Conservation (phyloP, 352 stramenopile genomes). For the Globisporangium cederbergense region DNA sequence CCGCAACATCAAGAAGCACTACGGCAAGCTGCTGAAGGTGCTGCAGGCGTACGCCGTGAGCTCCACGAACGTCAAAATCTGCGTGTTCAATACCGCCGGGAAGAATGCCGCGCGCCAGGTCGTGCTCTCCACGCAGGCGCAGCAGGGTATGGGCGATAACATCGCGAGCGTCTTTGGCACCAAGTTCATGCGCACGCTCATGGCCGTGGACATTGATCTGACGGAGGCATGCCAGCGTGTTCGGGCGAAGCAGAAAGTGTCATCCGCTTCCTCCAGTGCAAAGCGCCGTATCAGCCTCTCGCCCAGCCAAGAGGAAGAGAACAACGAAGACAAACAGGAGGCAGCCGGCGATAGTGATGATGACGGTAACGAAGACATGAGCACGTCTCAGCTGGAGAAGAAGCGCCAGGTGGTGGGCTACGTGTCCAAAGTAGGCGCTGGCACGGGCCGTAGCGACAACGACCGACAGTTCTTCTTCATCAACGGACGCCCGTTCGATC, state of each 20-base stretch:
- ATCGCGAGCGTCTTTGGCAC: conserved; percentile 89
- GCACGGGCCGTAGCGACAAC: conserved; percentile 76
- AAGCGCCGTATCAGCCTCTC: neutral
- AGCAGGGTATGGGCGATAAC: conserved; percentile 74
- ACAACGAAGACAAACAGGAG: conserved; percentile 20
- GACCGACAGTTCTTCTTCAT: conserved; percentile 96
- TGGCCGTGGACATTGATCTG: conserved; percentile 73
- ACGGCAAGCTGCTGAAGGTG: conserved; percentile 88
- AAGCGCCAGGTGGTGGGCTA: conserved; percentile 53
- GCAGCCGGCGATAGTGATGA: conserved; percentile 16
- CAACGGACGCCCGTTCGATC: conserved; percentile 94
- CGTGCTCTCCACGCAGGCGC: conserved; percentile 66
- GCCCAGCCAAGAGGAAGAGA: conserved; percentile 17
- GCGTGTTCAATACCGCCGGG: conserved; percentile 46
- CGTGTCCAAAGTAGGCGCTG: conserved; percentile 64
- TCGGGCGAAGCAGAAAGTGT: neutral
- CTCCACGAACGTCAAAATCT: conserved; percentile 54
- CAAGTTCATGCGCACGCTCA: conserved; percentile 88
- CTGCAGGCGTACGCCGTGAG: conserved; percentile 86
- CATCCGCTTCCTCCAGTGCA: neutral
- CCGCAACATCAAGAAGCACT: conserved; percentile 93
- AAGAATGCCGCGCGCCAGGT: conserved; percentile 47
- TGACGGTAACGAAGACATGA: conserved; percentile 22
- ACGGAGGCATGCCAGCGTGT: conserved; percentile 13
- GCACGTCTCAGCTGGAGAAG: conserved; percentile 17